Conservation (phyloP, 345 rosid genomes). For the Aquilaria yunnanensis region DNA sequence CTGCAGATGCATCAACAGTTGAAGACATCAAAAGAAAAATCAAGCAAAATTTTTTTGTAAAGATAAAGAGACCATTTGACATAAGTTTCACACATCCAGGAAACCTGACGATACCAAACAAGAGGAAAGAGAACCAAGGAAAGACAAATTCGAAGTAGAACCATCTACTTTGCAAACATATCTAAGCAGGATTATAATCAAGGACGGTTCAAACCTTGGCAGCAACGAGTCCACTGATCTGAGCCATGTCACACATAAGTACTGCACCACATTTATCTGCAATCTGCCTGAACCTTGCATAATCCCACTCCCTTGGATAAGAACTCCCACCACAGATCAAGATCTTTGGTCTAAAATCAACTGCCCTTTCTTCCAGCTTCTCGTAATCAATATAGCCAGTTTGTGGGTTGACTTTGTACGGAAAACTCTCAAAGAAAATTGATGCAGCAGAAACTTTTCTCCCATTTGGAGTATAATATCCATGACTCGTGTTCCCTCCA, state of each 20-base stretch:
- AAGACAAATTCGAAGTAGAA: background rate
- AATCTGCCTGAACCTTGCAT: slow-evolving; percentile 68
- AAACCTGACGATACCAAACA: background rate
- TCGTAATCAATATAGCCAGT: slow-evolving; percentile 68
- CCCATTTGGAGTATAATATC: slow-evolving; percentile 66
- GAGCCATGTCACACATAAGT: slow-evolving; percentile 77
- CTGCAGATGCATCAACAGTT: slow-evolving; percentile 26
- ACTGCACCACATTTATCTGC: slow-evolving; percentile 76
- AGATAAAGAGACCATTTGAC: background rate
- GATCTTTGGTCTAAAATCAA: slow-evolving; percentile 79
- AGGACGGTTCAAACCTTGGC: slow-evolving; percentile 49
- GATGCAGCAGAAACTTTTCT: slow-evolving; percentile 76
- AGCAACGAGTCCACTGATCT: slow-evolving; percentile 82
- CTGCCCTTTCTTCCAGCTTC: slow-evolving; percentile 78
- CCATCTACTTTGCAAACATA: background rate
- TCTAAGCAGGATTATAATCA: background rate
- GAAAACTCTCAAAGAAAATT: slow-evolving; percentile 77
- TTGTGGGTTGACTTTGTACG: slow-evolving; percentile 71
- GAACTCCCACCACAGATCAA: slow-evolving; percentile 91
- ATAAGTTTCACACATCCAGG: background rate
- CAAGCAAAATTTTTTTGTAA: background rate
- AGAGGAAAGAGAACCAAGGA: background rate
- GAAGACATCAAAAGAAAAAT: background rate
- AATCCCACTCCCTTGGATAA: slow-evolving; percentile 77
- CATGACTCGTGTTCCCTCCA: slow-evolving; percentile 81